A percentile compares a stretch with the other conserved stretches of the same genome.
Evolutionary conservation across 495 filamentous ascomycete species (phyloP).

Genomic region (Parathielavia appendiculata): DNA sequence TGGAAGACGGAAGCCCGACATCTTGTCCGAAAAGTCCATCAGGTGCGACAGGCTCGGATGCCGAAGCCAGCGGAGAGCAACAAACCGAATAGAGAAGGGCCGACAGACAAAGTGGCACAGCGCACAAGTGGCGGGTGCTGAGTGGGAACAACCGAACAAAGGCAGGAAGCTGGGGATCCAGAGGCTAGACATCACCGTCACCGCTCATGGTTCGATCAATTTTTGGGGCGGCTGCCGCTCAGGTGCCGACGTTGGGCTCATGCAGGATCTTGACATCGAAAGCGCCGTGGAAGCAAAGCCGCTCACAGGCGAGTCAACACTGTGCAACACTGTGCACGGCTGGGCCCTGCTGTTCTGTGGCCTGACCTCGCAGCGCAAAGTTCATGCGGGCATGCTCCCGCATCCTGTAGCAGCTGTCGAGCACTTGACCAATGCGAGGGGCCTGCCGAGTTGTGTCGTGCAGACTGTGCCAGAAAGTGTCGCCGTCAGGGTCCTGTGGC

Average conservation of each 20-base stretch:
- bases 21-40: neutral
- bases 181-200: too few species aligned
- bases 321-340: neutral
- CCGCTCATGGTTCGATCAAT: too few species aligned
- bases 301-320: neutral
- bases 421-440: neutral
- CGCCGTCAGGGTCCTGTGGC: neutral
- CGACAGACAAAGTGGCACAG: neutral
- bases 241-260: neutral
- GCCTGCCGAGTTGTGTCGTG: neutral
- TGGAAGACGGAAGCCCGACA: neutral
- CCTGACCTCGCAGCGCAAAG: too few species aligned
- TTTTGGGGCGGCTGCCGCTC: too few species aligned
- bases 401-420: neutral
- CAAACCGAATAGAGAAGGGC: neutral
- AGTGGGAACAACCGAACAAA: neutral
- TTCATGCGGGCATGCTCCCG: neutral
- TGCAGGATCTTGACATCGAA: slow-evolving; percentile 20
- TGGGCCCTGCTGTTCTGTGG: neutral
- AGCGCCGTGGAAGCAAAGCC: slow-evolving; percentile 14
- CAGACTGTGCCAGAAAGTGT: neutral
- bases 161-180: too few species aligned
- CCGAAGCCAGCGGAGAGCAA: too few species aligned
- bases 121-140: neutral
- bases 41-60: neutral